These are phyloP conservation scores for Clarireedia paspali DNA, from an alignment of 2,329 filamentous ascomycete species.

Conservation along the genomic window DNA sequence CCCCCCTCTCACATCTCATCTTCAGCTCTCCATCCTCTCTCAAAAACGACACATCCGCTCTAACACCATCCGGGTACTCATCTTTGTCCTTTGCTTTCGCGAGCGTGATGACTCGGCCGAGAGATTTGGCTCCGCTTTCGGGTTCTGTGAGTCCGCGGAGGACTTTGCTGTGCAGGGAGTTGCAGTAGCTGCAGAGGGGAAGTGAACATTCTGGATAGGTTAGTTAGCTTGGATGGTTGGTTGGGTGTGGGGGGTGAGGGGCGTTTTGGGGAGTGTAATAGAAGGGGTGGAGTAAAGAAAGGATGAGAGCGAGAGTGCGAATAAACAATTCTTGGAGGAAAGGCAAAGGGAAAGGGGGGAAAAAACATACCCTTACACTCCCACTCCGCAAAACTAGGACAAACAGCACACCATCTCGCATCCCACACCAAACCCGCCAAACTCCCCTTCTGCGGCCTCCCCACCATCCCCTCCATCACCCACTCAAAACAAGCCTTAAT, in stretches of 20 bases:
- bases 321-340: no score
- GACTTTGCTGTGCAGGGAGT: no score
- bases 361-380: background rate
- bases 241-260: no score
- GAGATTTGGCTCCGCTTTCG: background rate
- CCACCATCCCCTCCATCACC: background rate
- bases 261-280: no score
- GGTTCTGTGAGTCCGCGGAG: no score
- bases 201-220: no score
- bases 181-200: no score
- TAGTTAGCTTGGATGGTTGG: no score
- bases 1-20: background rate
- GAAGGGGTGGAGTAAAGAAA: no score
- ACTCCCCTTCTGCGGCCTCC: conserved; percentile 1
- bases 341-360: no score
- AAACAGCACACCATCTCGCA: conserved; percentile 23
- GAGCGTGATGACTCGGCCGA: background rate
- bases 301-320: no score
- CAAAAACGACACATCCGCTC: conserved; percentile 4
- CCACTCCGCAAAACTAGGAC: conserved; percentile 16
- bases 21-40: conserved; percentile 3
- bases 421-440: conserved; percentile 9
- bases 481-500: conserved; percentile 4
- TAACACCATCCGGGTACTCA: conserved; percentile 4
- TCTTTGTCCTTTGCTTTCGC: background rate